These are phyloP conservation scores for Serendipita sp. DNA, from an alignment of 768 basidiomycete genomes.

Conservation along the genomic window DNA sequence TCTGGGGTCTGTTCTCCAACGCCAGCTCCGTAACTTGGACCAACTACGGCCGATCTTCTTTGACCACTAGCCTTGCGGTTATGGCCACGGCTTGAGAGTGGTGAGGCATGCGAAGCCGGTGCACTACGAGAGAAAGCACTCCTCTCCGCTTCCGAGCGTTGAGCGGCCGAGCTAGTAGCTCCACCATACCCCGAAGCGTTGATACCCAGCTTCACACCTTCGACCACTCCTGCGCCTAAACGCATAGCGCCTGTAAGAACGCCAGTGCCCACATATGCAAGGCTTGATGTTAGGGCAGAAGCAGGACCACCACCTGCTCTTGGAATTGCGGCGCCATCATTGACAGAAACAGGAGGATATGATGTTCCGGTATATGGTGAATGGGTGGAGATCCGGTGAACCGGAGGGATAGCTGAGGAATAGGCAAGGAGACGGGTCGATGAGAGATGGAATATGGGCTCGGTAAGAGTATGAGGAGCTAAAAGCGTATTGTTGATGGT, in stretches of 20 bases:
- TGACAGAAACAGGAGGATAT: not conserved
- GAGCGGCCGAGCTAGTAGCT: not conserved
- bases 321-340: not conserved
- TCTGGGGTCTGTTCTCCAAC: too few species aligned
- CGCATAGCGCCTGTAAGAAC: not conserved
- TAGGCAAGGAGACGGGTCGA: not conserved
- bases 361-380: not conserved
- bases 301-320: too few species aligned
- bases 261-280: not conserved
- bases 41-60: not conserved
- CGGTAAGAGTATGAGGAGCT: not conserved
- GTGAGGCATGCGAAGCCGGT: not conserved
- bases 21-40: not conserved
- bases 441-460: not conserved
- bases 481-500: not conserved
- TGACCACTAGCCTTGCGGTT: not conserved
- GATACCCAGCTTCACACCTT: not conserved
- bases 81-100: not conserved
- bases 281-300: not conserved
- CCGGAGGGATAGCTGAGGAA: not conserved
- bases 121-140: not conserved
- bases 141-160: not conserved
- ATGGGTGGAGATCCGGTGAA: not conserved
- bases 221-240: not conserved
- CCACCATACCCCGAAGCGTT: not conserved